Evolutionary conservation across 75 land plant species (phyloP).

Genomic region (Azolla pinnata): DNA sequence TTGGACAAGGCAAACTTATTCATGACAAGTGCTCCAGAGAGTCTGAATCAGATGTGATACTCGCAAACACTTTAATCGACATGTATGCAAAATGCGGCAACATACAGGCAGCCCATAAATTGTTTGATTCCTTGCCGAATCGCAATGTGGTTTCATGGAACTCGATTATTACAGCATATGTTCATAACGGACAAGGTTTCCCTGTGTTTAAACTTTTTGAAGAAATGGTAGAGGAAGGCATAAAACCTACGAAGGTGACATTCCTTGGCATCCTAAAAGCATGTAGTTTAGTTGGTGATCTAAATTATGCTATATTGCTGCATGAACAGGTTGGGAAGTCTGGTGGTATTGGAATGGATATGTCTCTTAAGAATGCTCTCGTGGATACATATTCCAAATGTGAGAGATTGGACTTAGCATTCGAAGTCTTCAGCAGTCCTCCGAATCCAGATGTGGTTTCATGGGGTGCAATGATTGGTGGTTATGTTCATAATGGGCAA

Average conservation of each 20-base stretch:
- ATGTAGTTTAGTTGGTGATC: constrained; percentile 21
- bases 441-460: constrained; percentile 9
- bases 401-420: constrained; percentile 6
- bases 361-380: constrained; percentile 9
- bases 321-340: constrained; percentile 24
- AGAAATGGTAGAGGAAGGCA: constrained; percentile 3
- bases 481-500: constrained; percentile 6
- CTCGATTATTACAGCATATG: constrained; percentile 8
- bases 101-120: neutral
- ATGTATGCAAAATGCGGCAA: constrained; percentile 8
- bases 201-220: constrained; percentile 4
- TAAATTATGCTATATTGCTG: constrained; percentile 14
- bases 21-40: constrained; percentile 6
- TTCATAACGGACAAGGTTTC: constrained; percentile 5
- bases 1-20: constrained; percentile 8
- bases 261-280: constrained; percentile 12
- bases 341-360: constrained; percentile 6
- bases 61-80: constrained; percentile 8
- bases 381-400: constrained; percentile 21
- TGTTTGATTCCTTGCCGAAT: neutral
- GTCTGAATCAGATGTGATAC: constrained; percentile 2
- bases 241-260: constrained; percentile 10
- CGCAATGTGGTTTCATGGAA: constrained; percentile 10
- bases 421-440: constrained; percentile 9
- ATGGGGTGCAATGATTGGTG: constrained; percentile 22